Evolutionary conservation across 1,284 basidiomycete species (phyloP), one percentile per base, ranked within the genome.

Genomic region (Apiotrichum domesticum): DNA sequence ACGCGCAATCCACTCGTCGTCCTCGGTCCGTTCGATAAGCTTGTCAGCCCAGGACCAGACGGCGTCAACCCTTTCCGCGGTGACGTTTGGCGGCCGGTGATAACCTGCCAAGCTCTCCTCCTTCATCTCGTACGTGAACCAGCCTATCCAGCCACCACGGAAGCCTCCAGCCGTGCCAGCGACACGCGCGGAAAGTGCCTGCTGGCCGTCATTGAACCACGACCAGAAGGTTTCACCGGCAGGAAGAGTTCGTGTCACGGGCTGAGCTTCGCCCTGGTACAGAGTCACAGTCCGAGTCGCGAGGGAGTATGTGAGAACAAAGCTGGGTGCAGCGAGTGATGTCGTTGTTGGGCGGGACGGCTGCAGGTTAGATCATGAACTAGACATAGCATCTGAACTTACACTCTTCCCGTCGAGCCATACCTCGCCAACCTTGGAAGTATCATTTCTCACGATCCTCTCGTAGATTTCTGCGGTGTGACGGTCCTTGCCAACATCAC

Each of bases 121-220:
- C 66, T 80, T 80, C 79, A 82, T 80, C 65, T 82, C 81, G 63
- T 82, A 83, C 1, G 77, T 78, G 64, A 80, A 79, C 66, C 78
- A 80, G 0, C 81, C 81, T 1, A 78, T 74, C 72, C 80, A 82
- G 1, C 81, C 81, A 51, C 76, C 69, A 60, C 69, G 67, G 74
- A 78, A 76, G n/a, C 67, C 67, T 35, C 67, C 61, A 39, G 54
- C 45, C 37, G 50, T 47, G 1, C 48, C 55, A 13, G 32, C 47
- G 0, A 58, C 53, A 29, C 42, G 43, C 4, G 42, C 37, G n/a
- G 49, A 34, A 0, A 74, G 61, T 1, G 56, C 55, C 3, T 49
- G 46, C 48, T 73, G 69, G 1, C 63, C 70, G 3, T 60, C 59
- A 21, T 66, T 66, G 56, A 77, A 70, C 68, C 69, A 72, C 10